Conservation (phyloP, 148 eudicot genomes). For the Nyssa sinensis region DNA sequence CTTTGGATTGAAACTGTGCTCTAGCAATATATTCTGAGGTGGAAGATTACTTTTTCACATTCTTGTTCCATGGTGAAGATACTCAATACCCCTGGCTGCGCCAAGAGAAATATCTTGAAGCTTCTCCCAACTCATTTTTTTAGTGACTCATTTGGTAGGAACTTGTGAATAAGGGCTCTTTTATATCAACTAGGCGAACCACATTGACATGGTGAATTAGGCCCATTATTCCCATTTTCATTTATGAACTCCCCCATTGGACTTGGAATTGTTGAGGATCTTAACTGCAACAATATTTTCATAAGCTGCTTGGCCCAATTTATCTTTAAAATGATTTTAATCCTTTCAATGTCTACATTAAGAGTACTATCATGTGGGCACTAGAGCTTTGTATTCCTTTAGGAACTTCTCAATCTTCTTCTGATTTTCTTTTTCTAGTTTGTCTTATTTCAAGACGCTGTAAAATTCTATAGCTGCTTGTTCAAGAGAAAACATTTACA, state of each 20-base stretch:
- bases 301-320: conserved; percentile 4
- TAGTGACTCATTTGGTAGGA: not conserved
- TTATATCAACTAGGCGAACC: not conserved
- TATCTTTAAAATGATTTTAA: conserved; percentile 3
- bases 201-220: conserved; percentile 11
- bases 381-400: conserved; percentile 2
- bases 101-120: conserved; percentile 1
- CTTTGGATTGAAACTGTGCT: conserved; percentile 1
- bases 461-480: no score
- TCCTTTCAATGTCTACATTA: not conserved
- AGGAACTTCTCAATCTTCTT: not conserved
- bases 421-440: not conserved
- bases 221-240: conserved; percentile 11
- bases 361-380: conserved; percentile 9
- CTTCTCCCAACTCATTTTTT: conserved; percentile 8
- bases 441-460: no score
- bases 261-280: conserved; percentile 5
- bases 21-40: conserved; percentile 1
- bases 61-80: conserved; percentile 5
- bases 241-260: conserved; percentile 4
- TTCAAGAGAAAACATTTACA: no score
- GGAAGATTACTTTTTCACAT: not conserved
- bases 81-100: not conserved
- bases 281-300: conserved; percentile 4
- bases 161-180: conserved; percentile 5